Conservation (phyloP, 495 filamentous ascomycete genomes). For the Stereocaulon alpinum region DNA sequence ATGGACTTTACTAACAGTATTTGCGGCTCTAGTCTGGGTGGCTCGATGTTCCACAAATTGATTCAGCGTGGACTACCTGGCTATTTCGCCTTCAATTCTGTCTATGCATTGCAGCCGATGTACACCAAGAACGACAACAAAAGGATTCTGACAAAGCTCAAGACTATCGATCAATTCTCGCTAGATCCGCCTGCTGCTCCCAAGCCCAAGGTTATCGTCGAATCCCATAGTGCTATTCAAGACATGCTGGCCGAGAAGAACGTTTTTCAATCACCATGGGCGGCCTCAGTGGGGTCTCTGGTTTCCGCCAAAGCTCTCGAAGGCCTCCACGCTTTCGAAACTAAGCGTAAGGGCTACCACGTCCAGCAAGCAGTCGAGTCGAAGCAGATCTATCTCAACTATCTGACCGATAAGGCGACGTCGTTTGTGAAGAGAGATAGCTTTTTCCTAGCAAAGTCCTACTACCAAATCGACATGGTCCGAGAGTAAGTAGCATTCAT, state of each 20-base stretch:
- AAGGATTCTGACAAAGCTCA: conserved; percentile 20
- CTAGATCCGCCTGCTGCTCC: conserved; percentile 11
- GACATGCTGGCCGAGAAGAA: neutral
- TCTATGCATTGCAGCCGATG: conserved; percentile 25
- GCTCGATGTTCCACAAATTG: conserved; percentile 24
- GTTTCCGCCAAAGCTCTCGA: neutral
- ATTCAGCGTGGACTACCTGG: conserved; percentile 26
- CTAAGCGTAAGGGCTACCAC: neutral
- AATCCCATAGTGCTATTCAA: neutral
- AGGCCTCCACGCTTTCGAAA: neutral
- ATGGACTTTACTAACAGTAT: too few relatives aligned
- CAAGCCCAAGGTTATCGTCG: neutral
- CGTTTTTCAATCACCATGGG: neutral
- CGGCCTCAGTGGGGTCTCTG: neutral
- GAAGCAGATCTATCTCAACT: neutral
- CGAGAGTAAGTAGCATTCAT: conserved; percentile 3
- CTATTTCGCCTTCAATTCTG: conserved; percentile 25
- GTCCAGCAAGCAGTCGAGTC: neutral
- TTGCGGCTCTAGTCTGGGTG: conserved; percentile 13
- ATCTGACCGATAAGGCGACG: neutral
- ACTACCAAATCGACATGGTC: conserved; percentile 8
- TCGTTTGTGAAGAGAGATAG: neutral
- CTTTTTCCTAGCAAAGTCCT: neutral
- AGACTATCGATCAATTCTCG: conserved; percentile 19
- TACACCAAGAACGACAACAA: conserved; percentile 24